A percentile compares a stretch with the other conserved stretches of the same genome.
Conservation (phyloP, 2,329 filamentous ascomycete genomes). For the Talaromyces sp. region DNA sequence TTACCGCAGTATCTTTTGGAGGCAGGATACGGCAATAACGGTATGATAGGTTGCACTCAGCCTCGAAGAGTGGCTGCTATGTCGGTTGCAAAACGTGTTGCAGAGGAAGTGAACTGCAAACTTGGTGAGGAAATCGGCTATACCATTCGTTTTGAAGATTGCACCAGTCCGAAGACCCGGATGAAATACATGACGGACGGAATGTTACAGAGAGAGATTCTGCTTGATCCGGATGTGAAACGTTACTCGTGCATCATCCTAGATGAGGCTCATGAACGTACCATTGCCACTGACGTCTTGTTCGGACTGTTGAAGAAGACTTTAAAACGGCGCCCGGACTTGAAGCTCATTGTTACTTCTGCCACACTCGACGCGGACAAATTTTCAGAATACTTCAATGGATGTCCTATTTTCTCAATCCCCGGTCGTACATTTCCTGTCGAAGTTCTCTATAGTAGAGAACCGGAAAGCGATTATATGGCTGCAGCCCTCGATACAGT, state of each 20-base stretch:
- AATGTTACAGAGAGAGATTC: constrained; percentile 92
- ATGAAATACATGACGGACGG: constrained; percentile 99
- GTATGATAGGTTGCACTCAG: constrained; percentile 94
- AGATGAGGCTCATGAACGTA: constrained; percentile 96
- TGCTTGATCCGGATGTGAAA: constrained; percentile 83
- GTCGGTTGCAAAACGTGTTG: constrained; percentile 94
- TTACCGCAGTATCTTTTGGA: constrained; percentile 93
- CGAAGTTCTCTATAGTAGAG: constrained; percentile 89
- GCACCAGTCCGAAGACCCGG: constrained; percentile 77
- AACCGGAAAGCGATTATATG: constrained; percentile 93
- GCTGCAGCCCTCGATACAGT: constrained; percentile 92
- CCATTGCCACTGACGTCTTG: constrained; percentile 90
- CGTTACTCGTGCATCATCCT: constrained; percentile 97
- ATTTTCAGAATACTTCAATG: constrained; percentile 93
- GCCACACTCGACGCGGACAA: constrained; percentile 96
- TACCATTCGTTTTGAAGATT: constrained; percentile 95
- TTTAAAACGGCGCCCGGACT: constrained; percentile 74
- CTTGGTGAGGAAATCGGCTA: constrained; percentile 94
- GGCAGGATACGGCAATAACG: constrained; percentile 79
- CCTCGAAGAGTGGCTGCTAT: constrained; percentile 95
- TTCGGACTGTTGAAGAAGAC: constrained; percentile 95
- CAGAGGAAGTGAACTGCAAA: constrained; percentile 89
- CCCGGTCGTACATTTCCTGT: constrained; percentile 93
- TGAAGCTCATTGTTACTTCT: constrained; percentile 95
- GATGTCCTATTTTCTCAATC: constrained; percentile 94